Base-by-base conservation (phyloP, 306 rosid genomes). In the Citrullus colocynthis region DNA sequence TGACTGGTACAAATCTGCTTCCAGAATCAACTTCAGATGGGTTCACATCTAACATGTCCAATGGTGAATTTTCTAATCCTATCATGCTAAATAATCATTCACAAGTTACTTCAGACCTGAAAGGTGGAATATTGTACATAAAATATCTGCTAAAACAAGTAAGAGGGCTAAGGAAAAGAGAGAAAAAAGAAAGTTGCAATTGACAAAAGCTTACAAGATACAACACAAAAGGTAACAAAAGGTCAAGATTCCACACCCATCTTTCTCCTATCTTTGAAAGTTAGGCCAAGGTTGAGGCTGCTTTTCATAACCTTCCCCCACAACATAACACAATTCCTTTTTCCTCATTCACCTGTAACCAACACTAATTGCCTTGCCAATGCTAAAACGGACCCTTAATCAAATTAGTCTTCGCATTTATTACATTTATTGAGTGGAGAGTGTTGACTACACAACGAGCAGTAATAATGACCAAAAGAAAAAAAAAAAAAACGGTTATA, bases 181-280 rank as follows among this genome's bases (percentile, higher is more conserved):
- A 28, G 15, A 44, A 14, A 74, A 52, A 74, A 54, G 17, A 34
- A 32, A 74, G 77, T 51, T 73, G 28, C 24, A 15, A 34, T 18
- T 54, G 78, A 74, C 63, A 74, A 51, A 74, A 74, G 78, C 78
- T 54, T 52, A 74, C 63, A 30, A 17, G 16, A 28, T 32, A 49
- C 63, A 74, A 49, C 78, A 54, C 44, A 74, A 72, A 52, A 73
- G 77, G 39, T 51, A 83, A 78, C 87, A 83, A 83, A 86, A 82
- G 76, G 85, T 88, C 87, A 88, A 86, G 93, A 93, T 89, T 93
- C 98, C 90, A 81, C 84, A 52, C 88, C 85, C 88, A 75, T 81
- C 83, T 86, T 84, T 79, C 86, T 72, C 41, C 76, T 75, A 75
- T 74, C 75, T 11, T 84, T 86, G 92, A 87, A 91, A 87, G 88